Percentiles rank a stretch among this genome's conserved stretches.
Conservation (phyloP, 176 grass and related monocot species). For the Aegilops tauschii region DNA sequence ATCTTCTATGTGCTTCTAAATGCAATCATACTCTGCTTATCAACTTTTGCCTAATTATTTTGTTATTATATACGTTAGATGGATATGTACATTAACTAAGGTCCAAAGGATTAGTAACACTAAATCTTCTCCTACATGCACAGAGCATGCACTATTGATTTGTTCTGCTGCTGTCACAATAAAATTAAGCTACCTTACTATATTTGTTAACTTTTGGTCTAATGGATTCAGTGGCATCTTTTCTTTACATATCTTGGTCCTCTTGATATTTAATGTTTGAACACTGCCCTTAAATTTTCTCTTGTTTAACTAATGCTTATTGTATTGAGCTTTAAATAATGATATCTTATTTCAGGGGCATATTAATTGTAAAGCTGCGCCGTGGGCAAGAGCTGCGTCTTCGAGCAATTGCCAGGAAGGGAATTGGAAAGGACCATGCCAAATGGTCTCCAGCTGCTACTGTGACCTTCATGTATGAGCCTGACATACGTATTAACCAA, state of each 20-base stretch:
- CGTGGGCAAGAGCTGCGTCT: constrained; percentile 87
- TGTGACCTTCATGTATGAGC: constrained; percentile 98
- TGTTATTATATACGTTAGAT: neutral
- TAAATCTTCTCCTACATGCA: neutral
- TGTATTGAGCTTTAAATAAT: neutral
- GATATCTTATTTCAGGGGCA: constrained; percentile 54
- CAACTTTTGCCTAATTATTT: neutral
- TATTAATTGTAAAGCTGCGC: constrained; percentile 92
- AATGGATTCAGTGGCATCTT: neutral
- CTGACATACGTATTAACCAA: constrained; percentile 82
- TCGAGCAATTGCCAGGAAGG: constrained; percentile 96
- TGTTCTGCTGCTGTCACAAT: neutral
- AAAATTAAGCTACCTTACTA: neutral
- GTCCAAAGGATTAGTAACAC: neutral
- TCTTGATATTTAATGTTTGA: neutral
- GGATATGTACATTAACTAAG: neutral
- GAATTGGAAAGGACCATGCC: constrained; percentile 95
- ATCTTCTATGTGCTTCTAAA: neutral
- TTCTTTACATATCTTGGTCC: neutral
- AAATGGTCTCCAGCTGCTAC: constrained; percentile 96
- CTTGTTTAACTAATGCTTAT: constrained; percentile 8
- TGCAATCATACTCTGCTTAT: neutral
- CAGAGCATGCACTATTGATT: neutral
- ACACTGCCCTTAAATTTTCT: neutral
- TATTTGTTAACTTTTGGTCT: neutral